Base-by-base conservation (phyloP, 371 early-diverging fungal species). In the Apophysomyces sp. region DNA sequence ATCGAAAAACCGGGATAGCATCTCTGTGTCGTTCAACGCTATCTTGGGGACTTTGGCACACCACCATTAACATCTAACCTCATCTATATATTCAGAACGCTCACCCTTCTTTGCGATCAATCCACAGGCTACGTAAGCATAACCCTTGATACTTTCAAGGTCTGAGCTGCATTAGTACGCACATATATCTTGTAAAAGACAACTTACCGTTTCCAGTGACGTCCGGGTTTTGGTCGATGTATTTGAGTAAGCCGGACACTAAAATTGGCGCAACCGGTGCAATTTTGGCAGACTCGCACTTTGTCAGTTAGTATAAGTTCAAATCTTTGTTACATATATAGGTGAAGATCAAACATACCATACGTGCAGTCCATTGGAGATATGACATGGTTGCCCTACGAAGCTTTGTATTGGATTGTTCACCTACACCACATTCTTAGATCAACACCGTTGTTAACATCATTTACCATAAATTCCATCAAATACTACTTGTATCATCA, bases 331-430 rank as follows among this genome's bases (percentile, higher is more conserved):
- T 11, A 9, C 11, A 9, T 37, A n/a, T 11, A 37, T 36, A 8
- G 36, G n/a, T 29, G 9, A 36, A 26, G 6, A 24, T 39, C n/a
- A 7, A 53, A 13, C 41, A 55, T 74, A 87, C 92, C 89, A 91
- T 91, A 12, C 91, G 70, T 18, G 92, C 90, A 34, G 89, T 81
- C 96, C 97, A 96, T 58, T 94, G 94, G 52, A 95, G 71, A 70
- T 91, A 95, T 0, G 80, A 68, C 86, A 95, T 89, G 3, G 93
- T 91, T 0, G 87, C 82, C 71, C 86, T 76, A 24, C 90, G 80
- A 29, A 94, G 69, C 39, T 88, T 92, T 7, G 76, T 55, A 16
- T 74, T 89, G 1, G 93, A 86, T 2, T 49, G 40, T 11, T 85
- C 82, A 6, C 89, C 89, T 87, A 68, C 11, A 9, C 34, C 2